Base-by-base conservation (phyloP, 805 yeast genomes). In the Kazachstania psychrophila region DNA sequence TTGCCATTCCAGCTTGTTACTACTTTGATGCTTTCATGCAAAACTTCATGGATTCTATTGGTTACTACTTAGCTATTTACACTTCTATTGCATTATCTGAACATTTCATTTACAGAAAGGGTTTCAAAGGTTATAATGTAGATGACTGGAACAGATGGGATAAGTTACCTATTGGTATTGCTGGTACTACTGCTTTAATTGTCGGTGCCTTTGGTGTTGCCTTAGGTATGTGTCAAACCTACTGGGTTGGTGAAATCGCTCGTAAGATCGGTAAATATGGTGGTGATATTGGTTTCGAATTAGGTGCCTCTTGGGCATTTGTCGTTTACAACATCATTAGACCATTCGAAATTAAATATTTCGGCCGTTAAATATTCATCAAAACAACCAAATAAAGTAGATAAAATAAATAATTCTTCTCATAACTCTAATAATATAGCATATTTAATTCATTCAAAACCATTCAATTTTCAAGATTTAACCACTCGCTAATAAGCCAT, bases 51-150 rank as follows among this genome's bases (percentile, higher is more conserved):
- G 75, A 82, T 65, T 65, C 86, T 59, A 87, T 88, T 60, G 89
- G 85, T 51, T 87, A 88, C 70, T 87, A 92, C 75, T 69, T 87
- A 54, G 87, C 94, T 40, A 80, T 86, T 52, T 88, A 87, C 65
- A 75, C 73, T 54, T 73, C 82, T 32, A 77, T 87, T 61, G 60
- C 75, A 17, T 60, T 79, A 11, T 72, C 84, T 27, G 95, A 87
- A 62, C 95, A 87, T 62, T 78, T 83, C 60, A 69, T 86, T 58
- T 81, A 74, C 75, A 76, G 77, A 56, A 71, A 68, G 49, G 84
- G 85, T 31, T 65, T 69, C 49, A 49, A 64, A 30, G 75, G 73
- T 42, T 83, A 84, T 61, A 75, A 82, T 54, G 61, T 76, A 45
- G 72, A 66, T 27, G 72, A 69, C 44, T 80, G 77, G 69, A 60